phyloP scores from a whole-genome alignment of 208 protist genomes.

The Balamuthia mandrillaris region DNA sequence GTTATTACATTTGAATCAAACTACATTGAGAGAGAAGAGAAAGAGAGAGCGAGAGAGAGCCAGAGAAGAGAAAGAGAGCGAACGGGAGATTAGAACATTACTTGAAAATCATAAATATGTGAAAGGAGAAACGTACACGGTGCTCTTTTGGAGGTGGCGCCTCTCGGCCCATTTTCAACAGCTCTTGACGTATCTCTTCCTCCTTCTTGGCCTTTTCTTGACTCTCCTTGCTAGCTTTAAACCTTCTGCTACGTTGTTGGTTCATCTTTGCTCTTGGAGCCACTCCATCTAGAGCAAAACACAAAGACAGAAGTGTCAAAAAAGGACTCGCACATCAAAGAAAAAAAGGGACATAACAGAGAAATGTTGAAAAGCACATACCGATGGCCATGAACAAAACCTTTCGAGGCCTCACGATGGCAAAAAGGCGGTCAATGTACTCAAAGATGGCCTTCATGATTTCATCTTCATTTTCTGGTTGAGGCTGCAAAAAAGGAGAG shows the following conservation, averaged over 20 bases:
- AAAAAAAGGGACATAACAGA: background rate
- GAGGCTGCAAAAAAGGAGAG: constrained; percentile 5
- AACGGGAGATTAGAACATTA: background rate
- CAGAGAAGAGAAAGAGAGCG: background rate
- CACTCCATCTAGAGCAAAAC: constrained; percentile 86
- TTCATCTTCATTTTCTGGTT: constrained; percentile 69
- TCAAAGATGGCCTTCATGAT: constrained; percentile 88
- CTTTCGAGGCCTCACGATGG: constrained; percentile 93
- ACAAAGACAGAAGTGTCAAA: background rate
- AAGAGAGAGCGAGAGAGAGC: background rate
- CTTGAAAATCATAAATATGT: background rate
- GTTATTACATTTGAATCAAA: constrained; percentile 99
- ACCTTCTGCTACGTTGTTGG: constrained; percentile 96
- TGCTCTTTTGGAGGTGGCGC: constrained; percentile 52
- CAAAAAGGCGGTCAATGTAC: constrained; percentile 95
- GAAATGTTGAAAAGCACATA: background rate
- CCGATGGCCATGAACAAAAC: constrained; percentile 93
- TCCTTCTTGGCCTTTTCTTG: constrained; percentile 69
- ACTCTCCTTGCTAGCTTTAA: constrained; percentile 87
- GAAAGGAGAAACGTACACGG: background rate
- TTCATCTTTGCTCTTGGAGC: constrained; percentile 99
- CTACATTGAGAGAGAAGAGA: constrained; percentile 25
- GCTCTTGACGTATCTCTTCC: background rate
- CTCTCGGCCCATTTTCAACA: background rate
- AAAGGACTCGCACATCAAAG: background rate